Evolutionary conservation across 495 filamentous ascomycete genomes (phyloP), one percentile per base, ranked within the genome.

Genomic region (Zalerion maritima): DNA sequence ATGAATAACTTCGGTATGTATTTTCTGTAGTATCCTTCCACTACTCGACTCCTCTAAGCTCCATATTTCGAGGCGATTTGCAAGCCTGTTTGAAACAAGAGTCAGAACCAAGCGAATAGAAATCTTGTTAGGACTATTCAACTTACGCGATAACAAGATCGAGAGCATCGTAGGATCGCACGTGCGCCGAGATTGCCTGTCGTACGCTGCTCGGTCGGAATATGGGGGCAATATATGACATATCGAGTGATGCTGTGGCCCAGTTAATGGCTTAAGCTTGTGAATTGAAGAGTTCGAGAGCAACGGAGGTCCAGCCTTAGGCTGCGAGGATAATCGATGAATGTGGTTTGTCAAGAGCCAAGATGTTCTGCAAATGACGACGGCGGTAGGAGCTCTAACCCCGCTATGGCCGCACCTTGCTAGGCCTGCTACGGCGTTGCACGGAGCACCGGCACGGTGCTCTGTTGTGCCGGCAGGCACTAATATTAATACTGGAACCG

Each of bases 161-260:
- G 36, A 87, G 75, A 34, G 87, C 74, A 21, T 81, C 71, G 3
- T 71, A 49, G 33, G 64, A 62, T 12, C 92, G 58, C 35, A 97
- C 71, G 34, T 74, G 69, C 25, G 85, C 60, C 43, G 77, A 84
- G 34, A 96, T 49, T 7, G 85, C 85, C 67, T 92, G 76, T 21
- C 83, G 73, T 33, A 94, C 73, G 50, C 81, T 91, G 48, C 76
- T 93, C 15, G 89, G 78, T 40, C 78, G 63, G 53, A 96, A 89
- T 32, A 99, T 92, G 3, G 89, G 86, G 37, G 82, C 84, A 35
- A 99, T 59, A 44, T 94, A 99, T 26, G 91, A 78, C 89, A 99
- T 99, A 11, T 22, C 31, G 37, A 14, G 11, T 10, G 12, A 24
- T 14, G 14, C 26, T 31, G 8, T 27, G 12, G 9, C n/a, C n/a